These are phyloP conservation scores for Capronia epimyces DNA, from an alignment of 2,329 filamentous ascomycete species.

Conservation along the genomic window DNA sequence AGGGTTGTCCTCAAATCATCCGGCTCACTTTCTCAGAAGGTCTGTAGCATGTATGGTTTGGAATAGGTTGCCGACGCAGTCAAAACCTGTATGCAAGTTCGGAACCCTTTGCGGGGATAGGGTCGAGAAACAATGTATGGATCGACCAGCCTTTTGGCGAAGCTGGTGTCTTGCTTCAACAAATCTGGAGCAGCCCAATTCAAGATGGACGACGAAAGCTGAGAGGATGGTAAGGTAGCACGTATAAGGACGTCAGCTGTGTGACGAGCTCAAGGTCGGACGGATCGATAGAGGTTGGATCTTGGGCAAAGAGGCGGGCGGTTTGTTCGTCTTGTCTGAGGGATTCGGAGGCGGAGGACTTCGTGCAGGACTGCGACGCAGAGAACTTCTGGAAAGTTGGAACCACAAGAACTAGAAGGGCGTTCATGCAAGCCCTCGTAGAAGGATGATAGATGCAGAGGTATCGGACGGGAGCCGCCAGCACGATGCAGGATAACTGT, in stretches of 20 bases:
- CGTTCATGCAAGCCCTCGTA: background rate
- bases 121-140: constrained; percentile 2
- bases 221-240: background rate
- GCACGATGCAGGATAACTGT: background rate
- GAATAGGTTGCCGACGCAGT: constrained; percentile 9
- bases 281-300: background rate
- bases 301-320: background rate
- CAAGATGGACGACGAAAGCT: background rate
- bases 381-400: background rate
- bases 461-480: too few relatives aligned
- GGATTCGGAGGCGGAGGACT: background rate
- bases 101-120: background rate
- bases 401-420: background rate
- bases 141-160: background rate
- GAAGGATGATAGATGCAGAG: too few relatives aligned
- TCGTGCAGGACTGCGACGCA: background rate
- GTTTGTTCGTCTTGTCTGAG: background rate
- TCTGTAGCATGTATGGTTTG: constrained; percentile 2
- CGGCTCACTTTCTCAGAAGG: constrained; percentile 3
- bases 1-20: constrained; percentile 17
- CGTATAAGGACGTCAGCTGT: background rate
- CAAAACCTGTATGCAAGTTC: background rate
- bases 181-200: background rate
- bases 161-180: constrained; percentile 4
- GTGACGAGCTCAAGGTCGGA: background rate